Conservation (phyloP, 2,329 filamentous ascomycete species). For the Aspergillus pseudonomiae region DNA sequence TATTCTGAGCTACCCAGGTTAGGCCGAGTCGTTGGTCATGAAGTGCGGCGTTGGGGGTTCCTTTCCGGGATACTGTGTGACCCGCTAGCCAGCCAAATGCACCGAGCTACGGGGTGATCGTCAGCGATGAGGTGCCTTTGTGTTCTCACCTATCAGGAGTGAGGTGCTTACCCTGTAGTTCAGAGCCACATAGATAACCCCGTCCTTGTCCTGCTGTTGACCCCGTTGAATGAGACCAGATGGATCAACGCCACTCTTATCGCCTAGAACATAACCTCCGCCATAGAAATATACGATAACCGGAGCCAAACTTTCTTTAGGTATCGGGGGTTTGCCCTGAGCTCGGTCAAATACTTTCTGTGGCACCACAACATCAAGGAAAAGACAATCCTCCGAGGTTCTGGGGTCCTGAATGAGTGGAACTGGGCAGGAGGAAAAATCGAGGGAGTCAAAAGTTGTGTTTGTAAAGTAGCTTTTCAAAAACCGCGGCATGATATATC, state of each 20-base stretch:
- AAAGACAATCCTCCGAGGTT: slow-evolving; percentile 41
- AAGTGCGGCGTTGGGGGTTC: slow-evolving; percentile 53
- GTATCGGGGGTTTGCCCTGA: not conserved
- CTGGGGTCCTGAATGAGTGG: slow-evolving; percentile 25
- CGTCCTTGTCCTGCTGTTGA: slow-evolving; percentile 36
- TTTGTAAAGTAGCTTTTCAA: slow-evolving; percentile 20
- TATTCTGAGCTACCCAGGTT: slow-evolving; percentile 60
- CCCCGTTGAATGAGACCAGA: slow-evolving; percentile 47
- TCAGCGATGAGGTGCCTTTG: not conserved
- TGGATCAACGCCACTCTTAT: slow-evolving; percentile 36
- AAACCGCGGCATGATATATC: slow-evolving; percentile 24
- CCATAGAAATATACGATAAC: slow-evolving; percentile 41
- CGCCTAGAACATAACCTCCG: not conserved
- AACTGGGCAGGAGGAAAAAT: slow-evolving; percentile 28
- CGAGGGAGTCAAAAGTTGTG: slow-evolving; percentile 22
- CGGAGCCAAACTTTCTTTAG: slow-evolving; percentile 27
- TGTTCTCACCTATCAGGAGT: not conserved
- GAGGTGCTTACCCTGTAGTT: slow-evolving; percentile 47
- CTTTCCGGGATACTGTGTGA: slow-evolving; percentile 35
- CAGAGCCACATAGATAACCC: slow-evolving; percentile 52
- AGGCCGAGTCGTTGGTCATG: slow-evolving; percentile 60
- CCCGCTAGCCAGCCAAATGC: slow-evolving; percentile 54
- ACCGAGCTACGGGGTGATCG: slow-evolving; percentile 37
- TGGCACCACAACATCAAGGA: slow-evolving; percentile 41
- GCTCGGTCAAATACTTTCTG: slow-evolving; percentile 34